phyloP scores from a whole-genome alignment of 2,329 filamentous ascomycete species.

The Niveomyces coronatus region DNA sequence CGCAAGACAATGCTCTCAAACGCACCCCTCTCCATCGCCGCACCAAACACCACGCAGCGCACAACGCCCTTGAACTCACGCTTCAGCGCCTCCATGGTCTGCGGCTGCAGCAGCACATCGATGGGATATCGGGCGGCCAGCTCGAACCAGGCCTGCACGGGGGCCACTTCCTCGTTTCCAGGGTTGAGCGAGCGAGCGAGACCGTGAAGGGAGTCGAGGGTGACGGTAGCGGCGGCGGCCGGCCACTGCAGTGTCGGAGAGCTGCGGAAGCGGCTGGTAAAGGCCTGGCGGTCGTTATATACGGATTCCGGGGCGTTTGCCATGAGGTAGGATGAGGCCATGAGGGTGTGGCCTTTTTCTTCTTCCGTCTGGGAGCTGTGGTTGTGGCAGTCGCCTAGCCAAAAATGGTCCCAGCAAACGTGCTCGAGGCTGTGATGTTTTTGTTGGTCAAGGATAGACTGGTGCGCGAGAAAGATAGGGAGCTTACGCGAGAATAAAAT shows the following conservation, averaged over 20 bases:
- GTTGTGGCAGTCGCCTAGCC: slow-evolving; percentile 27
- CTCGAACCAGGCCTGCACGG: slow-evolving; percentile 47
- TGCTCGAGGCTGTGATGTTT: slow-evolving; percentile 39
- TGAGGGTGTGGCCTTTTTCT: slow-evolving; percentile 32
- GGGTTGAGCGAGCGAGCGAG: slow-evolving; percentile 35
- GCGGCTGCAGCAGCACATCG: slow-evolving; percentile 24
- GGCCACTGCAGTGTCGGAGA: slow-evolving; percentile 25
- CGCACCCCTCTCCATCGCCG: slow-evolving; percentile 32
- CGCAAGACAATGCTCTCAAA: slow-evolving; percentile 36
- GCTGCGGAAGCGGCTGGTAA: slow-evolving; percentile 16
- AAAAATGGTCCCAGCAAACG: slow-evolving; percentile 41
- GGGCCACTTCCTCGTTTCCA: slow-evolving; percentile 33
- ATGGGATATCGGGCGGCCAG: slow-evolving; percentile 31
- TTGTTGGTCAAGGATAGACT: slow-evolving; percentile 1
- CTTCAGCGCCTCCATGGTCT: slow-evolving; percentile 28
- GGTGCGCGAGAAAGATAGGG: neutral
- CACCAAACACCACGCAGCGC: slow-evolving; percentile 37
- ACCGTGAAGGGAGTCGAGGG: slow-evolving; percentile 32
- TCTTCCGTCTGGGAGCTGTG: slow-evolving; percentile 21
- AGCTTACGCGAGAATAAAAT: slow-evolving; percentile 43
- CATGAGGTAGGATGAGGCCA: slow-evolving; percentile 33
- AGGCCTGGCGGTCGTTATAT: slow-evolving; percentile 19
- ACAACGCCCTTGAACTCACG: slow-evolving; percentile 32
- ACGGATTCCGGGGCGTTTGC: slow-evolving; percentile 26
- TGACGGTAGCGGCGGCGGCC: slow-evolving; percentile 26